These are phyloP conservation scores for Xylaria curta DNA, from an alignment of 495 filamentous ascomycete genomes.

Conservation along the genomic window DNA sequence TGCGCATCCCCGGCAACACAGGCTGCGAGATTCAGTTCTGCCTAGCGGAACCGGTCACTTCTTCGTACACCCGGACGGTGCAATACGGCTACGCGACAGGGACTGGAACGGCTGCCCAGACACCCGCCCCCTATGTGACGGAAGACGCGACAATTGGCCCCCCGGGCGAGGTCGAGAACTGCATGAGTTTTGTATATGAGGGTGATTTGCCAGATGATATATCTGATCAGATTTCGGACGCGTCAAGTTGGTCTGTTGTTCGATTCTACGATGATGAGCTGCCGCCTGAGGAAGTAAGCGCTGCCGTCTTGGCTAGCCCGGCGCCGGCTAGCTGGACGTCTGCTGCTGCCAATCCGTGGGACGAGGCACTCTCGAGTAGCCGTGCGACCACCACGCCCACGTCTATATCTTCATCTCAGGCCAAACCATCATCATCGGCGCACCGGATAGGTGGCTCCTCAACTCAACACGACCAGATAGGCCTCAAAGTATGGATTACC, in stretches of 20 bases:
- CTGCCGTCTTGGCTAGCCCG: slow-evolving; percentile 29
- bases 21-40: slow-evolving; percentile 40
- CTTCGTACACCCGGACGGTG: slow-evolving; percentile 24
- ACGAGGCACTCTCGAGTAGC: background rate
- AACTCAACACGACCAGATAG: background rate
- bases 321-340: slow-evolving; percentile 34
- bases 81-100: slow-evolving; percentile 23
- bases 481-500: background rate
- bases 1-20: slow-evolving; percentile 37
- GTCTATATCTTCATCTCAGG: background rate
- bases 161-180: slow-evolving; percentile 26
- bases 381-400: background rate
- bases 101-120: slow-evolving; percentile 27
- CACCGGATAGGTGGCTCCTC: background rate
- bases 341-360: slow-evolving; percentile 24
- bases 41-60: slow-evolving; percentile 23
- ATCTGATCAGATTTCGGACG: slow-evolving; percentile 19
- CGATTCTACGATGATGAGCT: slow-evolving; percentile 33
- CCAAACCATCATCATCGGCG: background rate
- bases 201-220: slow-evolving; percentile 33
- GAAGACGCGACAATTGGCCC: slow-evolving; percentile 9
- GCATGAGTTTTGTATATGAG: slow-evolving; percentile 34
- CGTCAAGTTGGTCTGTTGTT: slow-evolving; percentile 27
- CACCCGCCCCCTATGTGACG: slow-evolving; percentile 26
- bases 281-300: slow-evolving; percentile 14